phyloP scores from a whole-genome alignment of 129 eudicot genomes.

The Saposhnikovia divaricata region DNA sequence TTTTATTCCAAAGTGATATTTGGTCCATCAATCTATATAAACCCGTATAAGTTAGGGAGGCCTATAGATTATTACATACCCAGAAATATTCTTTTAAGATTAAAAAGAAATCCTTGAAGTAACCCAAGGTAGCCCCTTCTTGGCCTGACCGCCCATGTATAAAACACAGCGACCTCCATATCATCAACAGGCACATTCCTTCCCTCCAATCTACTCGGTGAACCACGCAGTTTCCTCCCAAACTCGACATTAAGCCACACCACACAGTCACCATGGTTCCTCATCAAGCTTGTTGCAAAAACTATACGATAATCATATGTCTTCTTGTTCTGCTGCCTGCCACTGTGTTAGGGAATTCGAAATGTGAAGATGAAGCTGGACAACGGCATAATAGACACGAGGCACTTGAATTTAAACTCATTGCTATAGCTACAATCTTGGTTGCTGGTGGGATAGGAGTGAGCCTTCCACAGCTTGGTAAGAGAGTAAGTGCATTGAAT shows the following conservation, averaged over 20 bases:
- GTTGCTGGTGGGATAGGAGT: conserved; percentile 62
- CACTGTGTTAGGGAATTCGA: conserved; percentile 27
- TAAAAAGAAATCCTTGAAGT: not conserved
- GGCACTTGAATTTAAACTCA: conserved; percentile 41
- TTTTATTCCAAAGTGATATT: not conserved
- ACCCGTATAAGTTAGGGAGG: not conserved
- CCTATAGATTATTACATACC: not conserved
- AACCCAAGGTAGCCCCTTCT: not conserved
- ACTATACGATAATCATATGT: not conserved
- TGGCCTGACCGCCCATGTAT: not conserved
- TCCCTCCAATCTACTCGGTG: not conserved
- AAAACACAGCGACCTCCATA: not conserved
- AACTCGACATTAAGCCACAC: not conserved
- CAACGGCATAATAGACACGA: conserved; percentile 7
- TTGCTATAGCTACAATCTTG: conserved; percentile 45
- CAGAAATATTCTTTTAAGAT: not conserved
- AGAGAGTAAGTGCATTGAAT: conserved; percentile 26
- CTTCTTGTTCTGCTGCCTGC: conserved; percentile 26
- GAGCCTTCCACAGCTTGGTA: conserved; percentile 52
- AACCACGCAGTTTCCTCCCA: not conserved
- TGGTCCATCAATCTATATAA: not conserved
- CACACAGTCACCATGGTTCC: conserved; percentile 13
- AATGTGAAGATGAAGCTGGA: conserved; percentile 1
- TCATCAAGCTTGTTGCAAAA: not conserved
- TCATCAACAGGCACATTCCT: not conserved